Evolutionary conservation across 202 grass and related monocot species (phyloP).

Genomic region (Brachypodium distachyon): DNA sequence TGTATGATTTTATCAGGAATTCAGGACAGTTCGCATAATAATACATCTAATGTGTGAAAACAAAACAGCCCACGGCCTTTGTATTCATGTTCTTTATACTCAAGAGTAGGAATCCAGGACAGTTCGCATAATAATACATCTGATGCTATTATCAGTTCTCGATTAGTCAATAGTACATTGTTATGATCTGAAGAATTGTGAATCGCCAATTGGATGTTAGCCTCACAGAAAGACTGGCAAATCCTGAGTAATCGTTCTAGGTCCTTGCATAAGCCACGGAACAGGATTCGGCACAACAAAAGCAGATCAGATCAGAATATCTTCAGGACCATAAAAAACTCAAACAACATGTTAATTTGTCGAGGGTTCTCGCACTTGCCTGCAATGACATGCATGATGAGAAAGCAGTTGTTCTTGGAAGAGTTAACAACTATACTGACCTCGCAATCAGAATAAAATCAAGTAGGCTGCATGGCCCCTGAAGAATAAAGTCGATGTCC

Average conservation of each 20-base stretch:
- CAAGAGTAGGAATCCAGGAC: no score
- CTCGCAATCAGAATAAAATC: conserved; percentile 94
- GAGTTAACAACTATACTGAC: conserved; percentile 30
- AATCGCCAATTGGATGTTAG: conserved; percentile 52
- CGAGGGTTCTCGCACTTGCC: conserved; percentile 47
- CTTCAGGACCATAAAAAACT: conserved; percentile 2
- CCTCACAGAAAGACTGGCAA: conserved; percentile 74
- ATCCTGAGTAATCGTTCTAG: conserved; percentile 63
- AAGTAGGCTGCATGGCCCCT: conserved; percentile 55
- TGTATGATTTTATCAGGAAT: no score
- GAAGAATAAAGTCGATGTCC: conserved; percentile 11
- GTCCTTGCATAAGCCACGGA: conserved; percentile 81
- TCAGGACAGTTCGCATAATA: no score
- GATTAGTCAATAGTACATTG: no score
- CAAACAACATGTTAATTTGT: background rate
- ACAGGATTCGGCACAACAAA: conserved; percentile 56
- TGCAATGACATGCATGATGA: conserved; percentile 67
- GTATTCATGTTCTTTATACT: no score
- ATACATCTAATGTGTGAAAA: no score
- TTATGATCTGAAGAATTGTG: conserved; percentile 44
- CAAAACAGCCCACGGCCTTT: no score
- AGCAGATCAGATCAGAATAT: conserved; percentile 15
- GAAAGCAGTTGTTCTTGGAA: conserved; percentile 47
- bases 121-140: no score
- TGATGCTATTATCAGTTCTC: no score